Conservation (phyloP, 2,329 filamentous ascomycete species). For the Epichloe sp. region DNA sequence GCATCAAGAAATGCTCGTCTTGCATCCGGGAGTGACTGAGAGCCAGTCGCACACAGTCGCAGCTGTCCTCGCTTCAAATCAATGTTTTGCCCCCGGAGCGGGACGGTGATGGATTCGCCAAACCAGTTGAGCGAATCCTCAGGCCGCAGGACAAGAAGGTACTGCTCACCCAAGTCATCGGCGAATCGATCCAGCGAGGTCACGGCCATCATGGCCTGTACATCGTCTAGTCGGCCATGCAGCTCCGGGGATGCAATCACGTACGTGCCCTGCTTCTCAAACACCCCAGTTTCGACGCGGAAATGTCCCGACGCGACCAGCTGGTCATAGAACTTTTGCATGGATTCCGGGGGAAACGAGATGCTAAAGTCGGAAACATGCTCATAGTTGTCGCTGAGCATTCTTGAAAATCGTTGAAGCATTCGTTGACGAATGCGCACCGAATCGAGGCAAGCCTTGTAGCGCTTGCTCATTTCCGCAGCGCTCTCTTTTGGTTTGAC, state of each 20-base stretch:
- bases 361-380: constrained; percentile 94
- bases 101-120: constrained; percentile 58
- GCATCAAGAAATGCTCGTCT: constrained; percentile 62
- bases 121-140: constrained; percentile 72
- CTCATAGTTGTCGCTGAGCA: constrained; percentile 86
- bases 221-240: constrained; percentile 61
- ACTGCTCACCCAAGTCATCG: constrained; percentile 65
- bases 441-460: constrained; percentile 89
- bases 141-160: constrained; percentile 72
- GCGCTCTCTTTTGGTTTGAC: constrained; percentile 72
- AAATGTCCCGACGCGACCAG: constrained; percentile 78
- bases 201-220: constrained; percentile 72
- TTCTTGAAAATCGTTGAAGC: constrained; percentile 86
- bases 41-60: constrained; percentile 78
- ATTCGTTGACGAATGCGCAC: constrained; percentile 93
- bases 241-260: constrained; percentile 76
- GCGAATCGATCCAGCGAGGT: constrained; percentile 40
- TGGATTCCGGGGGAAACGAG: constrained; percentile 50
- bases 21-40: constrained; percentile 66
- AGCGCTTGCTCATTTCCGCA: constrained; percentile 88
- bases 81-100: constrained; percentile 63
- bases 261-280: constrained; percentile 64
- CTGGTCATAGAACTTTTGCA: constrained; percentile 68
- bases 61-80: constrained; percentile 81
- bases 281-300: constrained; percentile 58